Evolutionary conservation across 2,329 filamentous ascomycete species (phyloP).

Genomic region (Aspergillus sp.): DNA sequence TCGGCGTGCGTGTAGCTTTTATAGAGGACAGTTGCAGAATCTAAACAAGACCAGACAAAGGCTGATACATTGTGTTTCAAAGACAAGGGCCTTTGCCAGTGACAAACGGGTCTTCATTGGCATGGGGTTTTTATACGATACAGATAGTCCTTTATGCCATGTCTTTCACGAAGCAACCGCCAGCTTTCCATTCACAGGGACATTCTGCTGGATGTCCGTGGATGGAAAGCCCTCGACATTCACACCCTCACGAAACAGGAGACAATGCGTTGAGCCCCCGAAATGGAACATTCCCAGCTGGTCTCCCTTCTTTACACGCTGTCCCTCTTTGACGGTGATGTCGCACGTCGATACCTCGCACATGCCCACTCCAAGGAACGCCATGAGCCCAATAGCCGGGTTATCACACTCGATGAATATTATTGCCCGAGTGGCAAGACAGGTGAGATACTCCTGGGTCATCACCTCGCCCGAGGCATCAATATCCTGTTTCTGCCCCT

Average conservation of each 20-base stretch:
- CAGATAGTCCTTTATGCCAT: no score
- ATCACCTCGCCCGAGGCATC: slow-evolving; percentile 26
- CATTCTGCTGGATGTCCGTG: slow-evolving; percentile 23
- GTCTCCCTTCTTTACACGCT: slow-evolving; percentile 68
- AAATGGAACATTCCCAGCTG: slow-evolving; percentile 78
- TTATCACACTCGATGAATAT: slow-evolving; percentile 72
- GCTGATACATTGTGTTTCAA: no score
- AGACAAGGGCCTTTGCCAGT: no score
- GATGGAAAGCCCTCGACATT: slow-evolving; percentile 30
- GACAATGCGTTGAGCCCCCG: slow-evolving; percentile 69
- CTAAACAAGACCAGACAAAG: no score
- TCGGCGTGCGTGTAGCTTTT: no score
- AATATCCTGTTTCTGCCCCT: slow-evolving; percentile 18
- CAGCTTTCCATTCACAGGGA: slow-evolving; percentile 27
- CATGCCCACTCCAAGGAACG: slow-evolving; percentile 72
- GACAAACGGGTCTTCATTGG: no score
- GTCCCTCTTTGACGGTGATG: slow-evolving; percentile 65
- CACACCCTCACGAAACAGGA: slow-evolving; percentile 56
- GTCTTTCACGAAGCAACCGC: slow-evolving; percentile 13
- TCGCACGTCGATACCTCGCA: slow-evolving; percentile 74
- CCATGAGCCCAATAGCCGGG: slow-evolving; percentile 64
- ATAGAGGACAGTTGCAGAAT: no score
- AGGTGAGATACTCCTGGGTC: slow-evolving; percentile 66
- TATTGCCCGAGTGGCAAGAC: slow-evolving; percentile 67
- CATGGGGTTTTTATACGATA: no score